These are phyloP conservation scores for Aphanomyces cochlioides DNA, from an alignment of 352 stramenopile species.

Conservation along the genomic window DNA sequence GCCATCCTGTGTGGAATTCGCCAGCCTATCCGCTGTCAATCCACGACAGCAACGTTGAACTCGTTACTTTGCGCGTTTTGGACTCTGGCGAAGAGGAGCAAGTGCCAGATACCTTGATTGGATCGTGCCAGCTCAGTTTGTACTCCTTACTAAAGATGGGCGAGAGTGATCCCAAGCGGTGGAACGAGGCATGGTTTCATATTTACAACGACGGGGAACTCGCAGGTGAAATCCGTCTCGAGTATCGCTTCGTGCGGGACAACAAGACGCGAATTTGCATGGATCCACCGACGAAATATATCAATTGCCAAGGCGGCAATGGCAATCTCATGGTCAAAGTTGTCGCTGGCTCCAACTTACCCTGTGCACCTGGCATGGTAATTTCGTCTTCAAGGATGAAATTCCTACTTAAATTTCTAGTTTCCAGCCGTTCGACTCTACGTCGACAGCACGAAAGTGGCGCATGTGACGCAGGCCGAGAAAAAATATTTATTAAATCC, in stretches of 20 bases:
- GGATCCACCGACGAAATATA: slow-evolving; percentile 25
- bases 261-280: slow-evolving; percentile 7
- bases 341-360: slow-evolving; percentile 35
- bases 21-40: slow-evolving; percentile 37
- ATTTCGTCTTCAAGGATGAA: too few relatives aligned
- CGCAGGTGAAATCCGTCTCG: slow-evolving; percentile 43
- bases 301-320: slow-evolving; percentile 16
- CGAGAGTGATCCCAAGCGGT: slow-evolving; percentile 34
- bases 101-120: slow-evolving; percentile 46
- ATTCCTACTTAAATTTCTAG: background rate
- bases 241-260: slow-evolving; percentile 49
- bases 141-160: slow-evolving; percentile 34
- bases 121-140: slow-evolving; percentile 36
- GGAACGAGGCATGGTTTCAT: slow-evolving; percentile 48
- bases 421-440: slow-evolving; percentile 35
- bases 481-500: slow-evolving; percentile 39
- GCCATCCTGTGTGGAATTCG: slow-evolving; percentile 53
- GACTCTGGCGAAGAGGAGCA: slow-evolving; percentile 61
- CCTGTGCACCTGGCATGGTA: slow-evolving; percentile 38
- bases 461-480: slow-evolving; percentile 36
- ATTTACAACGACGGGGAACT: slow-evolving; percentile 35
- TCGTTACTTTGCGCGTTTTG: slow-evolving; percentile 44
- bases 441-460: slow-evolving; percentile 22
- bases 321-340: slow-evolving; percentile 43
- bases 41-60: slow-evolving; percentile 38